Conservation (phyloP, 78 protist genomes). For the Dictyostelium purpureum region DNA sequence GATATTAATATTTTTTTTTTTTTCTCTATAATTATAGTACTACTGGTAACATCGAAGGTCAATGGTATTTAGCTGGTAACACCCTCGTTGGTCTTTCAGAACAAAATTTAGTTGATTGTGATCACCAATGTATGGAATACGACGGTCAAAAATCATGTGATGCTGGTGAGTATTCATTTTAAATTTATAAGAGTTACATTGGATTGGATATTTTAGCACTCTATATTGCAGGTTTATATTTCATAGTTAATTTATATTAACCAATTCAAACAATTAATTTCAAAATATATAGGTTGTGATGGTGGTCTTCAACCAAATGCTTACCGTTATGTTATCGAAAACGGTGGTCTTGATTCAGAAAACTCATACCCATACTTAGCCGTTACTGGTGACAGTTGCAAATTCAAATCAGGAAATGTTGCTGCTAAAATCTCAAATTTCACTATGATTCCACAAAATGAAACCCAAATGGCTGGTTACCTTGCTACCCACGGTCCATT, state of each 20-base stretch:
- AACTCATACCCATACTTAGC: constrained; percentile 85
- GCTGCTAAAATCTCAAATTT: constrained; percentile 74
- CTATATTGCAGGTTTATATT: neutral
- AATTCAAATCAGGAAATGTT: neutral
- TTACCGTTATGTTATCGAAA: constrained; percentile 58
- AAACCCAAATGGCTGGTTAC: constrained; percentile 73
- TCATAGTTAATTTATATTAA: too few relatives aligned
- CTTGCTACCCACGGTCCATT: constrained; percentile 57
- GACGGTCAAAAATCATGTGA: constrained; percentile 25
- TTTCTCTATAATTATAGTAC: too few relatives aligned
- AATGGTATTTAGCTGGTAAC: neutral
- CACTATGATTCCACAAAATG: constrained; percentile 37
- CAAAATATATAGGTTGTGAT: constrained; percentile 73
- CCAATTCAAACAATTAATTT: neutral
- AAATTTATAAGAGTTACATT: too few relatives aligned
- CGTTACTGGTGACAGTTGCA: constrained; percentile 66
- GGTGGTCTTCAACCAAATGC: constrained; percentile 83
- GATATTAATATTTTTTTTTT: too few relatives aligned
- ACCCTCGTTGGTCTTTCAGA: constrained; percentile 15
- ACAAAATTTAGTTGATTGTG: constrained; percentile 38
- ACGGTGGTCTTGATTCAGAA: constrained; percentile 84
- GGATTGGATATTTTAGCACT: too few relatives aligned
- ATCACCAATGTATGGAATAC: constrained; percentile 42
- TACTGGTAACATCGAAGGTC: constrained; percentile 35
- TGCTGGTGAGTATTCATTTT: too few relatives aligned